Base-by-base conservation (phyloP, 78 protist genomes). In the Anaeramoeba ignava region DNA sequence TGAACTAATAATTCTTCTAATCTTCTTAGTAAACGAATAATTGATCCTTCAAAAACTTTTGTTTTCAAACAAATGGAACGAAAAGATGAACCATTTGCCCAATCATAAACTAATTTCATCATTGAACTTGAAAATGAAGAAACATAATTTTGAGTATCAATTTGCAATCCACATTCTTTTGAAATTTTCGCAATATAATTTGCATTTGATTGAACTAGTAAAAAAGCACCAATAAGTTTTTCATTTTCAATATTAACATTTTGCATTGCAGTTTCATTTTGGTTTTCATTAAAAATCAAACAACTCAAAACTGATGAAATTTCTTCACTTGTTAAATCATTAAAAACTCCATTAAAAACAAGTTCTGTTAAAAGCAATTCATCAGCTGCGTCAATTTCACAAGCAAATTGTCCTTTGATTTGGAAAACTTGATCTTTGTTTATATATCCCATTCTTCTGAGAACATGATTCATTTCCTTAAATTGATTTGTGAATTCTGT, bases 1-100 rank as follows among this genome's bases (percentile, higher is more conserved):
- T 98, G 98, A 27, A 93, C 40, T 33, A 97, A 83, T 31, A 97
- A 81, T 91, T 97, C 99, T 42, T 95, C 90, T 3, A 93, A 78
- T 12, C 96, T 3, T 2, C 93, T 67, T 33, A 89, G 1, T 54
- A 82, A 67, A 17, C 99, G 82, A 39, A 97, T 89, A 37, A 97
- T 78, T n/a, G 84, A 42, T 54, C 98, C 98, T 81, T 98, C 99
- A 39, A 94, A 97, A 23, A 91, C 83, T 0, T 92, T 93, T 38
- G 98, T 94, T 91, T 86, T 85, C 38, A 87, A 82, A 81, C 89
- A 86, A 37, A 96, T 39, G 1, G 92, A 96, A 1, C 83, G 42
- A 68, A 98, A 96, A 36, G 88, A 82, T 33, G 90, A 82, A 31
- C 99, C 99, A 3, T 2, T 33, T 67, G 86, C 41, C 94, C 94